Evolutionary conservation across 352 stramenopile genomes (phyloP).

Genomic region (Peronospora tabacina): DNA sequence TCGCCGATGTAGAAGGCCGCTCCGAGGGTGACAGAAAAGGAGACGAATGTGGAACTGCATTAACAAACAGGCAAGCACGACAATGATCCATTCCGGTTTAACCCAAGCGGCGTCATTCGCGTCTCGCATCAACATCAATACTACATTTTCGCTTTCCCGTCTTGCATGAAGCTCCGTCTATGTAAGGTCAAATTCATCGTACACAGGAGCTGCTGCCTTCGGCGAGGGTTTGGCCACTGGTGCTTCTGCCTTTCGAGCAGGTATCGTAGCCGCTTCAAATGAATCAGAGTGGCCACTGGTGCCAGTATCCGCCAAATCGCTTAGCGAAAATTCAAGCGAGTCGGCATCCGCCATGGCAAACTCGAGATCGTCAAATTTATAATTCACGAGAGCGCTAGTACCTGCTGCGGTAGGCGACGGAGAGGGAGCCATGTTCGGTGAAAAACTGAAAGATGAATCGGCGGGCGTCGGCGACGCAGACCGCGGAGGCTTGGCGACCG

Average conservation of each 20-base stretch:
- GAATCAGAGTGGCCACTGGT: slow-evolving; percentile 10
- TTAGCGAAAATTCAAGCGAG: slow-evolving; percentile 32
- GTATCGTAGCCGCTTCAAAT: slow-evolving; percentile 12
- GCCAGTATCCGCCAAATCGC: slow-evolving; percentile 6
- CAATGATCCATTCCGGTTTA: slow-evolving; percentile 33
- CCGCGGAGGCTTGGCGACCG: slow-evolving; percentile 3
- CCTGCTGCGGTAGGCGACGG: slow-evolving; percentile 13
- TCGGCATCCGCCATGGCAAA: slow-evolving; percentile 46
- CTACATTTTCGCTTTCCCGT: slow-evolving; percentile 2
- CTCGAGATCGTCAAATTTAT: slow-evolving; percentile 58
- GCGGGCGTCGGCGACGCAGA: slow-evolving; percentile 1
- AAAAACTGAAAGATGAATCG: slow-evolving; percentile 5
- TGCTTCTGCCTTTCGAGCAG: slow-evolving; percentile 16
- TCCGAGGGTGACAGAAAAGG: slow-evolving; percentile 40
- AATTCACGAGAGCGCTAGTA: slow-evolving; percentile 36
- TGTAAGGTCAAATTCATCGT: slow-evolving; percentile 75
- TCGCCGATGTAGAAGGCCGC: slow-evolving; percentile 42
- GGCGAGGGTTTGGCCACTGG: slow-evolving; percentile 10
- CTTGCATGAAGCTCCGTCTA: slow-evolving; percentile 24
- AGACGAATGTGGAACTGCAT: slow-evolving; percentile 56
- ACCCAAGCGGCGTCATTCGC: slow-evolving; percentile 31
- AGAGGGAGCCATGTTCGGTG: slow-evolving; percentile 13
- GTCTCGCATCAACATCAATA: too few species aligned
- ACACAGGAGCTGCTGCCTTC: slow-evolving; percentile 20
- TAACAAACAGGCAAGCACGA: slow-evolving; percentile 46